Evolutionary conservation across 1,139 yeast genomes (phyloP).

Genomic region (Wickerhamiella infanticola): DNA sequence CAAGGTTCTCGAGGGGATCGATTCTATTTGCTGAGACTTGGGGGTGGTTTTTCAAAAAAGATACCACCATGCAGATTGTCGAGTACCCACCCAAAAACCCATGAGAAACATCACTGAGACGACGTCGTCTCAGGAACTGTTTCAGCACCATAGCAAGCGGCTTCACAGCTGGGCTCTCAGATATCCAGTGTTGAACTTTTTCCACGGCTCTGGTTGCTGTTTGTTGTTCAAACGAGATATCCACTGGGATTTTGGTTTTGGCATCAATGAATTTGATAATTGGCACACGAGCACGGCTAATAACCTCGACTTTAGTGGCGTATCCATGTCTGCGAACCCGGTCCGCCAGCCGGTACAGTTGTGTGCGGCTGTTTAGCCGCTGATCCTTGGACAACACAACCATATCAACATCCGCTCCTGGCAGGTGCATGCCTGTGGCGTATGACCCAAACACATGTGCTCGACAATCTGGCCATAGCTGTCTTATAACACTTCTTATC

Average conservation of each 20-base stretch:
- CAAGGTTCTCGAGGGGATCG: slow-evolving; percentile 59
- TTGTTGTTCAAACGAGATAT: slow-evolving; percentile 77
- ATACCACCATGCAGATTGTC: slow-evolving; percentile 72
- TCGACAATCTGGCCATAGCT: slow-evolving; percentile 69
- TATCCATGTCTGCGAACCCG: slow-evolving; percentile 9
- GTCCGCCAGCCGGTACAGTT: slow-evolving; percentile 44
- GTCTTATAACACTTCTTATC: slow-evolving; percentile 40
- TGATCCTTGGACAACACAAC: slow-evolving; percentile 58
- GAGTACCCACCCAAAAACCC: slow-evolving; percentile 97
- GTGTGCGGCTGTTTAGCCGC: slow-evolving; percentile 41
- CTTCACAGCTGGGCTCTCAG: slow-evolving; percentile 61
- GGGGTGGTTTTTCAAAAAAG: slow-evolving; percentile 68
- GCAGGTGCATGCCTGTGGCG: slow-evolving; percentile 86
- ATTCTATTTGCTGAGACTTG: slow-evolving; percentile 53
- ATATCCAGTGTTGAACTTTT: slow-evolving; percentile 61
- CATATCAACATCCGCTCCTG: slow-evolving; percentile 95
- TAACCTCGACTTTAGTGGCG: slow-evolving; percentile 67
- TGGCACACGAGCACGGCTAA: slow-evolving; percentile 89
- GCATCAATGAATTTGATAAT: slow-evolving; percentile 85
- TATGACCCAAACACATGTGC: slow-evolving; percentile 86
- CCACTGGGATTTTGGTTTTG: slow-evolving; percentile 57
- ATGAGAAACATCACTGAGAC: slow-evolving; percentile 77
- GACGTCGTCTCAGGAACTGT: slow-evolving; percentile 69
- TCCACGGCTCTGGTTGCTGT: slow-evolving; percentile 81
- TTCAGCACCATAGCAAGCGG: slow-evolving; percentile 75